Evolutionary conservation across 441 rosid species (phyloP).

Genomic region (Mallotus japonicus): DNA sequence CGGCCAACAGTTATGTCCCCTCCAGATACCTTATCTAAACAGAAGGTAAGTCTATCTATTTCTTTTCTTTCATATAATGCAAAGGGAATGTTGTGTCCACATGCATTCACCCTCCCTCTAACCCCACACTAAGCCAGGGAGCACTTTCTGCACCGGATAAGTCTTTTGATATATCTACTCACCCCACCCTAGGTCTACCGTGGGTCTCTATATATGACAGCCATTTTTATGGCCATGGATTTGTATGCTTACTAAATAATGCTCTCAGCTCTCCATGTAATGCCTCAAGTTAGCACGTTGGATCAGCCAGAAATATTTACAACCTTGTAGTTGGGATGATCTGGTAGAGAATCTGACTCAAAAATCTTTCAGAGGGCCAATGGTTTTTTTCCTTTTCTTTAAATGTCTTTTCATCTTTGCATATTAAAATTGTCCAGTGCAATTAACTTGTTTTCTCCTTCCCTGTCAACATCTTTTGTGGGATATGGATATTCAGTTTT

Average conservation of each 20-base stretch:
- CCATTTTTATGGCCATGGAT: neutral
- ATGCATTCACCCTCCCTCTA: too few relatives aligned
- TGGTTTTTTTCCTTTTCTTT: neutral
- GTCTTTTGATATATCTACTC: too few relatives aligned
- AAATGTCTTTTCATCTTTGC: neutral
- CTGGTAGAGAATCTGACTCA: neutral
- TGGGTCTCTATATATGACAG: neutral
- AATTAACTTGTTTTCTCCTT: too few relatives aligned
- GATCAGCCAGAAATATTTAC: neutral
- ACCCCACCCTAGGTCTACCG: neutral
- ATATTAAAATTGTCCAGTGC: too few relatives aligned
- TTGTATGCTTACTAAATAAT: neutral
- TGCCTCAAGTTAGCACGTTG: neutral
- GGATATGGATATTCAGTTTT: neutral
- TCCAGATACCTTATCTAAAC: constrained; percentile 68
- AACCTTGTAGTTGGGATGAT: neutral
- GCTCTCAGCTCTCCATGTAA: too few relatives aligned
- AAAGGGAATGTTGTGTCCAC: too few relatives aligned
- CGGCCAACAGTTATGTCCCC: constrained; percentile 75
- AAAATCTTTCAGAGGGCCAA: neutral
- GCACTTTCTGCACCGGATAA: too few relatives aligned
- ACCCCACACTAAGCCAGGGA: too few relatives aligned
- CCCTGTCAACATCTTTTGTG: neutral
- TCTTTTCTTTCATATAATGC: neutral
- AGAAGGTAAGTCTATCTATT: constrained; percentile 41